Percentiles rank a stretch among this genome's conserved stretches.
Conservation (phyloP, 2,329 filamentous ascomycete genomes). For the Phialophora macrospora region DNA sequence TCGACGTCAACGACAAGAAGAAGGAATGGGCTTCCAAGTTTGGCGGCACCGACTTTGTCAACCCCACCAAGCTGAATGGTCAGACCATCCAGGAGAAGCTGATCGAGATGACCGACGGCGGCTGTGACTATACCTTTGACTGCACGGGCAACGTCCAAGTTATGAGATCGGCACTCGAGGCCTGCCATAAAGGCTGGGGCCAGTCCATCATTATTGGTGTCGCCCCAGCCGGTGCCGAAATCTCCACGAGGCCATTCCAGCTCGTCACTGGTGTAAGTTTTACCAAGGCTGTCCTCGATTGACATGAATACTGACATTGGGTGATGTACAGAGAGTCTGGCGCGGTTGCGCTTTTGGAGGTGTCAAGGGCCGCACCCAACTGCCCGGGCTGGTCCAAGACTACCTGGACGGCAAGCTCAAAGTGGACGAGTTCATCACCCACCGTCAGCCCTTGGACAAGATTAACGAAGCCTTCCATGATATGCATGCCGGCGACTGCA, state of each 20-base stretch:
- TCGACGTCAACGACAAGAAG: slow-evolving; percentile 85
- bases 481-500: slow-evolving; percentile 97
- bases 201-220: slow-evolving; percentile 98
- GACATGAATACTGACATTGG: neutral
- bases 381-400: slow-evolving; percentile 83
- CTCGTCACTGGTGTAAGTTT: slow-evolving; percentile 75
- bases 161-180: slow-evolving; percentile 84
- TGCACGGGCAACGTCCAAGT: slow-evolving; percentile 97
- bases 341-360: slow-evolving; percentile 97
- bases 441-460: slow-evolving; percentile 78
- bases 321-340: slow-evolving; percentile 66
- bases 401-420: slow-evolving; percentile 90
- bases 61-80: slow-evolving; percentile 77
- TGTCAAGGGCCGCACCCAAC: slow-evolving; percentile 94
- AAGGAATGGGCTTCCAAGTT: slow-evolving; percentile 94
- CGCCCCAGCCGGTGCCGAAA: slow-evolving; percentile 38
- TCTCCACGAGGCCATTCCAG: slow-evolving; percentile 76
- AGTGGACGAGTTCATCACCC: slow-evolving; percentile 95
- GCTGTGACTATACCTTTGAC: slow-evolving; percentile 98
- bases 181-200: slow-evolving; percentile 99
- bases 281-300: too few relatives aligned
- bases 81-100: slow-evolving; percentile 90
- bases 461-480: slow-evolving; percentile 90
- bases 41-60: slow-evolving; percentile 95
- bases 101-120: slow-evolving; percentile 96